Evolutionary conservation across 2,329 filamentous ascomycete species (phyloP).

Genomic region (Tolypocladium endophyticum): DNA sequence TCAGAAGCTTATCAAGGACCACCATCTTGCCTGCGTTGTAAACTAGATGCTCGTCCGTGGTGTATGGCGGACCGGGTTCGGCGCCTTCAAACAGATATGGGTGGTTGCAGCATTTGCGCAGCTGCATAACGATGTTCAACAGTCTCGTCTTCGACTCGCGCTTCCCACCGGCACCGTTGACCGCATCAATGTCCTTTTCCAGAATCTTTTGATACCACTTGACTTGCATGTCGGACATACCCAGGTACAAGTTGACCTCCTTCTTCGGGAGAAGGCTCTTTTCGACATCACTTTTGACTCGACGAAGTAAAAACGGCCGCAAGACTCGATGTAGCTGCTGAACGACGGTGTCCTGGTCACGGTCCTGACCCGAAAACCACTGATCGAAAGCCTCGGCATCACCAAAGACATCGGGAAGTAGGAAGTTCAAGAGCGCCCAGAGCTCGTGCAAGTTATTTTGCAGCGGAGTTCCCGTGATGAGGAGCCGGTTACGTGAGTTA

Average conservation of each 20-base stretch:
- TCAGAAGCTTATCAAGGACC: slow-evolving; percentile 84
- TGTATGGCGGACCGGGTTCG: slow-evolving; percentile 93
- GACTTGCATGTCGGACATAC: slow-evolving; percentile 98
- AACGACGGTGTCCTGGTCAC: slow-evolving; percentile 89
- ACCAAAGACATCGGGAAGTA: slow-evolving; percentile 96
- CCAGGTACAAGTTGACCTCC: slow-evolving; percentile 91
- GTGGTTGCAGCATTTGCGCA: slow-evolving; percentile 97
- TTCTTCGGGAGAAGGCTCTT: slow-evolving; percentile 97
- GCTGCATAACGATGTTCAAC: slow-evolving; percentile 98
- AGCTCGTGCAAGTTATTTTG: slow-evolving; percentile 98
- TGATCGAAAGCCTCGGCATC: slow-evolving; percentile 95
- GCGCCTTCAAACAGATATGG: slow-evolving; percentile 97
- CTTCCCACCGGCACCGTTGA: slow-evolving; percentile 93
- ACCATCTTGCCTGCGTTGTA: slow-evolving; percentile 96
- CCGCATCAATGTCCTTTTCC: slow-evolving; percentile 97
- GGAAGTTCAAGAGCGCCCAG: slow-evolving; percentile 94
- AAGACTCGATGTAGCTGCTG: slow-evolving; percentile 91
- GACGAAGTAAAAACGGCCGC: slow-evolving; percentile 84
- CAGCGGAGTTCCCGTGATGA: slow-evolving; percentile 93
- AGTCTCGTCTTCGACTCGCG: slow-evolving; percentile 95
- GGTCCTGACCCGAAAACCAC: slow-evolving; percentile 88
- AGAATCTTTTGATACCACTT: slow-evolving; percentile 99
- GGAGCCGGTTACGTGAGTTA: slow-evolving; percentile 84
- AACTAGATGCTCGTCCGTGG: slow-evolving; percentile 91
- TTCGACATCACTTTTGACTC: slow-evolving; percentile 95